A percentile compares a stretch with the other conserved stretches of the same genome.
phyloP scores from a whole-genome alignment of 805 yeast species.

The Schizosaccharomyces octosporus region DNA sequence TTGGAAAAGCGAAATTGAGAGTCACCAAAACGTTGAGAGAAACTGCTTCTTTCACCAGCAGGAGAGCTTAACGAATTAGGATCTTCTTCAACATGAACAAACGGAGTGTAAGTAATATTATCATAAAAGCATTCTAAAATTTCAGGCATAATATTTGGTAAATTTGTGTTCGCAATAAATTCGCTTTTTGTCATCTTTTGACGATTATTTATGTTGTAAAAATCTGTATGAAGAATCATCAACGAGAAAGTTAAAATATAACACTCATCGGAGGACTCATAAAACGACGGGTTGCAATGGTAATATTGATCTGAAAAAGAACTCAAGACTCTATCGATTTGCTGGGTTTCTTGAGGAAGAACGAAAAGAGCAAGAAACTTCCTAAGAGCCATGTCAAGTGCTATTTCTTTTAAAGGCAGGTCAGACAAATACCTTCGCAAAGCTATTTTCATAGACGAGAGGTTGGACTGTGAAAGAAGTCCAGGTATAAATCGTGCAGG shows the following conservation, averaged over 20 bases:
- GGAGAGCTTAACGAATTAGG: no score
- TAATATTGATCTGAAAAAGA: conserved; percentile 31
- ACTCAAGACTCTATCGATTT: conserved; percentile 41
- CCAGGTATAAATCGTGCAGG: conserved; percentile 10
- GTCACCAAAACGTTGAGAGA: not conserved
- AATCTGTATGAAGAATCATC: conserved; percentile 50
- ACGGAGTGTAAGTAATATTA: conserved; percentile 37
- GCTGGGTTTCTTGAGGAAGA: conserved; percentile 51
- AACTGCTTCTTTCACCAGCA: not conserved
- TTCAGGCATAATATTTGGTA: conserved; percentile 15
- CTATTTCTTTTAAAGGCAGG: conserved; percentile 28
- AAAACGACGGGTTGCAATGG: conserved; percentile 18
- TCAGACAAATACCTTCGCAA: conserved; percentile 14
- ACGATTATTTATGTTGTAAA: conserved; percentile 40
- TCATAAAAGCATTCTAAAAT: conserved; percentile 32
- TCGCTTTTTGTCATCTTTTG: conserved; percentile 42
- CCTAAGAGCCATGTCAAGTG: conserved; percentile 42
- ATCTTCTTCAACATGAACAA: conserved; percentile 16
- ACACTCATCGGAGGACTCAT: conserved; percentile 24
- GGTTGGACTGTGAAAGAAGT: conserved; percentile 14
- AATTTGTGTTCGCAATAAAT: conserved; percentile 24
- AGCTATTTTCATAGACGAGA: conserved; percentile 11
- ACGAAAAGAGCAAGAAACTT: conserved; percentile 31
- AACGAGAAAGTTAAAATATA: conserved; percentile 40
- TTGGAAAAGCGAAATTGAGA: not conserved